Evolutionary conservation across 495 filamentous ascomycete genomes (phyloP).

Genomic region (Hypoxylon intermedium): DNA sequence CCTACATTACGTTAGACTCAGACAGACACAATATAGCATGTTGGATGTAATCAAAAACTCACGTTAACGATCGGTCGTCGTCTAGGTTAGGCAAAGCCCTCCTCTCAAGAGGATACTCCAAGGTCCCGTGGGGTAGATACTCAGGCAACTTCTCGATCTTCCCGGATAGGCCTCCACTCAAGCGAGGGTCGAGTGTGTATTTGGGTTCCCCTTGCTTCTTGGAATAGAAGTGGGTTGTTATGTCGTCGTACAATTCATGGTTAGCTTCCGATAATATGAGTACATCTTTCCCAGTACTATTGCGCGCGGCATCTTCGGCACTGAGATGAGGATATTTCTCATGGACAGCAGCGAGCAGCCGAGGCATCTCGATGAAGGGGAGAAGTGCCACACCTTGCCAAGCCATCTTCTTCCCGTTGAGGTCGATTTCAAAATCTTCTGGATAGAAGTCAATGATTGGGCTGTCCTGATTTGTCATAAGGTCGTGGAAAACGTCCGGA

Average conservation of each 20-base stretch:
- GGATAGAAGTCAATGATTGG: conserved; percentile 98
- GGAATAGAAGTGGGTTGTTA: conserved; percentile 84
- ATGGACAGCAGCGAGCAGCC: conserved; percentile 81
- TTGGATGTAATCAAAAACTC: conserved; percentile 42
- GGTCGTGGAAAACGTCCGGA: conserved; percentile 79
- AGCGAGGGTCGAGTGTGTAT: conserved; percentile 71
- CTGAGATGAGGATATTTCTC: conserved; percentile 81
- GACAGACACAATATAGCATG: conserved; percentile 45
- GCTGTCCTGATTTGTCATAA: conserved; percentile 87
- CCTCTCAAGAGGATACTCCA: conserved; percentile 65
- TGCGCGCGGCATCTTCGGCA: conserved; percentile 78
- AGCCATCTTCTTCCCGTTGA: conserved; percentile 97
- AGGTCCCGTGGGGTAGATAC: conserved; percentile 75
- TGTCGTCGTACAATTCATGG: conserved; percentile 76
- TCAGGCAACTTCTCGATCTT: conserved; percentile 78
- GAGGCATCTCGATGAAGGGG: conserved; percentile 93
- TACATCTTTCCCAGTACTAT: conserved; percentile 79
- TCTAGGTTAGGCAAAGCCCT: conserved; percentile 77
- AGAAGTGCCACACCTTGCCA: conserved; percentile 96
- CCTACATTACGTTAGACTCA: conserved; percentile 50
- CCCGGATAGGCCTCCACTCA: conserved; percentile 82
- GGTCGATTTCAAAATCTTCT: conserved; percentile 86
- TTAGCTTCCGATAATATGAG: conserved; percentile 84
- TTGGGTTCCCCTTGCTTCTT: conserved; percentile 75
- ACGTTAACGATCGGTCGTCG: conserved; percentile 84